phyloP scores from a whole-genome alignment of 371 early-diverging fungal species.

The Apophysomyces variabilis region DNA sequence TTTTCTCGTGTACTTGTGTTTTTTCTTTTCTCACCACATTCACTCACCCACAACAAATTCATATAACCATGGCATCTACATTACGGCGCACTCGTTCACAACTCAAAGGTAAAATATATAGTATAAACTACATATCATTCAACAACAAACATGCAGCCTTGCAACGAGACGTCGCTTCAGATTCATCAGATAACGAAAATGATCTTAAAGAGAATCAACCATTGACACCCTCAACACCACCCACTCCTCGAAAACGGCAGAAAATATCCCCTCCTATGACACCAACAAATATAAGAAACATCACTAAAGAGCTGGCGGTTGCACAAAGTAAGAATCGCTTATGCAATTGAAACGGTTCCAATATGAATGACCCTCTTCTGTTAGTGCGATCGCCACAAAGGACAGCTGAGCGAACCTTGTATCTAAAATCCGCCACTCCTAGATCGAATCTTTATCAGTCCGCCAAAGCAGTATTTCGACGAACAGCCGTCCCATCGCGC shows the following conservation, averaged over 20 bases:
- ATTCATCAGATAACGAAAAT: conserved; percentile 7
- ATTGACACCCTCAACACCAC: conserved; percentile 21
- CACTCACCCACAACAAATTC: background rate
- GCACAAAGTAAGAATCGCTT: conserved; percentile 1
- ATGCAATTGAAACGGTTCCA: background rate
- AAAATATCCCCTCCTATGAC: conserved; percentile 4
- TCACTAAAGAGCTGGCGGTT: conserved; percentile 1
- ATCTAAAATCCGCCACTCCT: background rate
- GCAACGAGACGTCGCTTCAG: background rate
- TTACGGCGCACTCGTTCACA: too few relatives aligned
- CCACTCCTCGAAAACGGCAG: conserved; percentile 12
- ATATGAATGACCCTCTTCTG: background rate
- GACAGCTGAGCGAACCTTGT: background rate
- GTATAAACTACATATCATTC: background rate
- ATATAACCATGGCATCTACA: too few relatives aligned
- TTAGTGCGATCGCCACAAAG: conserved; percentile 3
- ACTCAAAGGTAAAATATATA: too few relatives aligned
- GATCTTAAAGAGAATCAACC: conserved; percentile 17
- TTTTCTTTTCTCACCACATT: background rate
- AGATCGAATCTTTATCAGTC: conserved; percentile 14
- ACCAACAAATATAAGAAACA: conserved; percentile 5
- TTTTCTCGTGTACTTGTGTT: background rate
- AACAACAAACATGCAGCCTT: background rate
- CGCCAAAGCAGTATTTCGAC: conserved; percentile 28
- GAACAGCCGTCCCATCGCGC: conserved; percentile 65